Evolutionary conservation across 2,329 filamentous ascomycete species (phyloP).

Genomic region (Helotiales sp.): DNA sequence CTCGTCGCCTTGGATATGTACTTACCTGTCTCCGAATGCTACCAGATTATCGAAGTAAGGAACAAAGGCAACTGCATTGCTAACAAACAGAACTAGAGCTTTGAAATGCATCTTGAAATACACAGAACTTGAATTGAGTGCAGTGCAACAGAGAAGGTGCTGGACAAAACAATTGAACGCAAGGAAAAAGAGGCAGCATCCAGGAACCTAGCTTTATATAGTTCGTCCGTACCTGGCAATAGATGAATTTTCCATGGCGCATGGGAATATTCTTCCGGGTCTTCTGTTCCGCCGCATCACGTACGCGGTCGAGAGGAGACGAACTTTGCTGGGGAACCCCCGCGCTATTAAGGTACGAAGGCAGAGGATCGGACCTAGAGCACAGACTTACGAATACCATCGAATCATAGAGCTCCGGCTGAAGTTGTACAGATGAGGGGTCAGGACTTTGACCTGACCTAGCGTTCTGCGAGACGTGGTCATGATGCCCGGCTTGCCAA

Average conservation of each 20-base stretch:
- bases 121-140: background rate
- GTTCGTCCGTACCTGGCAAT: background rate
- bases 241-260: background rate
- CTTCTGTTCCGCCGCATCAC: conserved; percentile 3
- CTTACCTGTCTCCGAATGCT: conserved; percentile 67
- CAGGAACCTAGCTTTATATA: background rate
- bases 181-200: too few species aligned
- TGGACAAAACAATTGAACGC: background rate
- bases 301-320: conserved; percentile 3
- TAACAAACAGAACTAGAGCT: conserved; percentile 10
- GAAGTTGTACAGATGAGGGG: conserved; percentile 10
- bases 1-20: background rate
- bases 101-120: conserved; percentile 12
- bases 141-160: background rate
- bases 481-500: background rate
- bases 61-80: conserved; percentile 24
- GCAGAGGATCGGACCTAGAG: background rate
- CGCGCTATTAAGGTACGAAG: conserved; percentile 6
- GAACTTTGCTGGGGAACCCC: conserved; percentile 5
- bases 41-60: conserved; percentile 61
- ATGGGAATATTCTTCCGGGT: conserved; percentile 10
- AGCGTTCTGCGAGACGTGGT: background rate
- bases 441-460: background rate
- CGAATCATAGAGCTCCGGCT: conserved; percentile 1
- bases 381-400: too few species aligned